Percentiles rank a stretch among this genome's conserved stretches.
Evolutionary conservation across 352 stramenopile species (phyloP).

Genomic region (Phytophthora boehmeriae): DNA sequence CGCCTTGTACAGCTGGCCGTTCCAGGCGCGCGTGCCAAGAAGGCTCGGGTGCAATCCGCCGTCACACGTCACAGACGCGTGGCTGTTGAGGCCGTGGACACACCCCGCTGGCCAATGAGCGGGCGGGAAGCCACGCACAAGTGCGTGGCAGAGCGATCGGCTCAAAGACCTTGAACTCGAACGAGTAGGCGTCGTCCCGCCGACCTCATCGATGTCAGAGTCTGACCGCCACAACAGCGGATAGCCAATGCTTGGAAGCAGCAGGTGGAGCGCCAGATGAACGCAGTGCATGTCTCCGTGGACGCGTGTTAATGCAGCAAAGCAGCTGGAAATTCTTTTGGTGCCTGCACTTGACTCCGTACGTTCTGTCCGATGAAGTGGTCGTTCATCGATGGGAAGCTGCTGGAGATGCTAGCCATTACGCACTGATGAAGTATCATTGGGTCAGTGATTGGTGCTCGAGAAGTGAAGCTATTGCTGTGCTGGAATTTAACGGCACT

Average conservation of each 20-base stretch:
- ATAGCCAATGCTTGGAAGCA: constrained; percentile 67
- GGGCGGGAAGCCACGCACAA: not conserved
- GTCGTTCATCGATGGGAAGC: no score
- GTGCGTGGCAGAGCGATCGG: not conserved
- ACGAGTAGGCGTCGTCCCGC: not conserved
- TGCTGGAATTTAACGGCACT: no score
- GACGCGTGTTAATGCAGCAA: no score
- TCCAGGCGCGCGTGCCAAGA: not conserved
- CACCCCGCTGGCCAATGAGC: not conserved
- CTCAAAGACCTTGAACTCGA: not conserved
- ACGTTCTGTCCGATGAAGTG: no score
- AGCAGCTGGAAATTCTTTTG: no score
- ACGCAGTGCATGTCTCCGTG: no score
- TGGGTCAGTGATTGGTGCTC: no score
- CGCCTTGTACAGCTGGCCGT: not conserved
- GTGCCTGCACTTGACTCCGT: no score
- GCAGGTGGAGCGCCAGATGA: no score
- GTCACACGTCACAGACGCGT: not conserved
- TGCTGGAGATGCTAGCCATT: no score
- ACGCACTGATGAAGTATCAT: no score
- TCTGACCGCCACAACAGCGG: constrained; percentile 44
- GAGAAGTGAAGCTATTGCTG: no score
- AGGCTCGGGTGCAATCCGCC: not conserved
- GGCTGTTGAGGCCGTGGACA: not conserved
- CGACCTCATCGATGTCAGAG: not conserved